phyloP scores from a whole-genome alignment of 305 asterid genomes.

The Lippia alba region DNA sequence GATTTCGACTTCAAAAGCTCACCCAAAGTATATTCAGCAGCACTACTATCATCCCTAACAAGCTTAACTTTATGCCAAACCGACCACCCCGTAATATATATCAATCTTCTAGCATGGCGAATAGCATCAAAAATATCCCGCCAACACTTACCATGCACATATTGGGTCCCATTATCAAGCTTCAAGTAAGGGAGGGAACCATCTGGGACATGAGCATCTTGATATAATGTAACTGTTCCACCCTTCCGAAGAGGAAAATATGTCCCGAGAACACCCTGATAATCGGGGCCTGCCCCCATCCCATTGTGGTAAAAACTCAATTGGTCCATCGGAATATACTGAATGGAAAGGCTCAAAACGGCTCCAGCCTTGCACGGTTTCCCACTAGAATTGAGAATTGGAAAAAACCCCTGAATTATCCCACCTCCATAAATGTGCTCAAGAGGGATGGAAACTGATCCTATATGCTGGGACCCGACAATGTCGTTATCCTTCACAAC shows the following conservation, averaged over 20 bases:
- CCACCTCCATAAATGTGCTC: slow-evolving; percentile 83
- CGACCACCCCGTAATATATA: slow-evolving; percentile 97
- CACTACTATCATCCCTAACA: slow-evolving; percentile 74
- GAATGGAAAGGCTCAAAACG: slow-evolving; percentile 71
- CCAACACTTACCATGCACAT: slow-evolving; percentile 95
- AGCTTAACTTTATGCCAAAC: slow-evolving; percentile 96
- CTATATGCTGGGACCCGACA: slow-evolving; percentile 94
- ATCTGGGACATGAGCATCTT: slow-evolving; percentile 98
- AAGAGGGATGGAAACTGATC: slow-evolving; percentile 81
- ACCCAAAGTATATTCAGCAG: slow-evolving; percentile 72
- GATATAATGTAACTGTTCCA: slow-evolving; percentile 90
- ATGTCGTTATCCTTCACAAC: slow-evolving; percentile 91
- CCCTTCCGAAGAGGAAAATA: slow-evolving; percentile 97
- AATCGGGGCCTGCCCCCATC: slow-evolving; percentile 92
- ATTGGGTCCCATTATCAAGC: slow-evolving; percentile 77
- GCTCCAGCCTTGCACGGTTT: slow-evolving; percentile 91
- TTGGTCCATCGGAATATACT: slow-evolving; percentile 75
- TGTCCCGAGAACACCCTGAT: slow-evolving; percentile 83
- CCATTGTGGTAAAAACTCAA: slow-evolving; percentile 78
- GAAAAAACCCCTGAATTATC: slow-evolving; percentile 71
- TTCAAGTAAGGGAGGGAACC: slow-evolving; percentile 75
- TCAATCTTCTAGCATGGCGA: slow-evolving; percentile 76
- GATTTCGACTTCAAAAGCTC: slow-evolving; percentile 91
- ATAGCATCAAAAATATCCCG: slow-evolving; percentile 84
- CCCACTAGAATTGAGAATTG: slow-evolving; percentile 75